Evolutionary conservation across 2,329 filamentous ascomycete genomes (phyloP), one percentile per base, ranked within the genome.

Genomic region (Fusarium sp.): DNA sequence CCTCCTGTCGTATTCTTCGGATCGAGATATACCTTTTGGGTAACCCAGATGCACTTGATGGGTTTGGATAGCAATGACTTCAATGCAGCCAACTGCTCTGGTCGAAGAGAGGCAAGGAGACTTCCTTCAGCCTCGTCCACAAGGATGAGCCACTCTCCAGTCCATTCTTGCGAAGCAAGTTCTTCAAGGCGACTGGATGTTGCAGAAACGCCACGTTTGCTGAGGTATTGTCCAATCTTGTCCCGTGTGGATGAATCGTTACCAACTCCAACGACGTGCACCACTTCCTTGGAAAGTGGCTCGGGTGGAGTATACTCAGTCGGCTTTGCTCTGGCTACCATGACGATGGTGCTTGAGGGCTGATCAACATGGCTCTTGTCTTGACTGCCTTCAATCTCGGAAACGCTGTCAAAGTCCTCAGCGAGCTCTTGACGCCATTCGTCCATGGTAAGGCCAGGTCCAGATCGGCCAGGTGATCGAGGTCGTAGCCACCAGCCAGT

Each of bases 401-500:
- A 58, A 42, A 75, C 64, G 24, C 62, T 75, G 33, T 76, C 74
- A 10, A 76, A 76, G 22, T 76, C 74, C 10, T 62, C 56, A 10
- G 70, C 65, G 14, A 76, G 74, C 27, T 76, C 74, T 24, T 38
- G 17, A n/a, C 72, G 72, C 74, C 74, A 76, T 35, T 76, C 74
- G n/a, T 76, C 70, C 59, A 76, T 76, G 6, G 66, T 71, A 14
- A 76, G 74, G 0, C 74, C 74, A 36, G 74, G 74, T 42, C 74
- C 74, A 51, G 74, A 76, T 5, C 74, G 74, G 0, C 74, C 74
- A 22, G 74, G 74, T 10, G 74, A 76, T 57, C 74, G 74, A 57
- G 74, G 74, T 27, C 74, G 74, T 10, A 76, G 63, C 74, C 74
- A 76, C 74, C 74, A 76, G 8, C 74, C 74, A 31, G 74, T 71